Percentiles rank a stretch among this genome's conserved stretches.
phyloP scores from a whole-genome alignment of 2,329 filamentous ascomycete genomes.

The Epicoccum sorghinum region DNA sequence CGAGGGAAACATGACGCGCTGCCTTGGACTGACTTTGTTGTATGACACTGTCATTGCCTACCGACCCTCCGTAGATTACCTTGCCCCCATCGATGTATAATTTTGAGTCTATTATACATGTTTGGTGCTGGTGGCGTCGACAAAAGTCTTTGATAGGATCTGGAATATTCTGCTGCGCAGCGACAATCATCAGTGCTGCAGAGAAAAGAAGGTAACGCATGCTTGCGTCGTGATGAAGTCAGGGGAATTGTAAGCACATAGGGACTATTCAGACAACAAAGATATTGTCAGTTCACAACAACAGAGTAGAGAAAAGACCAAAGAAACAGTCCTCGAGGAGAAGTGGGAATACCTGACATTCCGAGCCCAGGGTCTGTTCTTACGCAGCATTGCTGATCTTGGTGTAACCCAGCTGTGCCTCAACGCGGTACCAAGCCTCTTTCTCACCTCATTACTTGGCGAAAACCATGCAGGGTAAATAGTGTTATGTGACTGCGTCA shows the following conservation, averaged over 20 bases:
- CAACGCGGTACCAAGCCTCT: not conserved
- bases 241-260: not conserved
- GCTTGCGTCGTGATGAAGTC: not conserved
- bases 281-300: too few relatives aligned
- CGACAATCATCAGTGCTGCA: not conserved
- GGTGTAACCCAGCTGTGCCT: not conserved
- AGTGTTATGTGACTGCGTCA: too few relatives aligned
- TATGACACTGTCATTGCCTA: not conserved
- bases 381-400: not conserved
- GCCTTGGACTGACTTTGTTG: not conserved
- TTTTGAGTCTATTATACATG: slow-evolving; percentile 60
- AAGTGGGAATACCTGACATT: not conserved
- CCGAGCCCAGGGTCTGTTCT: not conserved
- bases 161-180: not conserved
- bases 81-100: slow-evolving; percentile 64
- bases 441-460: not conserved
- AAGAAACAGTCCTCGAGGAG: too few relatives aligned
- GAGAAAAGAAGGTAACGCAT: not conserved
- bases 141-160: not conserved
- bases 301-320: too few relatives aligned
- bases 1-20: too few relatives aligned
- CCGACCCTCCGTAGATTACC: slow-evolving; percentile 51
- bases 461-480: too few relatives aligned
- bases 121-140: slow-evolving; percentile 56
- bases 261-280: too few relatives aligned